Evolutionary conservation across 2,329 filamentous ascomycete species (phyloP).

Genomic region (Xylaria hypoxylon): DNA sequence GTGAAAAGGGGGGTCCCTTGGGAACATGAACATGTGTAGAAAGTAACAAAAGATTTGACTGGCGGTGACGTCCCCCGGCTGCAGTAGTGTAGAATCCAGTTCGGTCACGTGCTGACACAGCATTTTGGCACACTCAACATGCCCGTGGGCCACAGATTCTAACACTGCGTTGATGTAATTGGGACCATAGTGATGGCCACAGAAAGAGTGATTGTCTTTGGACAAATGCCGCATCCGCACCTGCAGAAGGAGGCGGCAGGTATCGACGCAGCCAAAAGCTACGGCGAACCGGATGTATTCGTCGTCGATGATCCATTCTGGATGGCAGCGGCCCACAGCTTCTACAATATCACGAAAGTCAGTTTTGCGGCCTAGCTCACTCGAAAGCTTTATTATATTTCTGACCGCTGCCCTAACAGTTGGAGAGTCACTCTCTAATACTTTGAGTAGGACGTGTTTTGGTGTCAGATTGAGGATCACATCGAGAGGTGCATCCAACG

Average conservation of each 20-base stretch:
- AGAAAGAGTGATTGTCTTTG: background rate
- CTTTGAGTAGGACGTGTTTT: slow-evolving; percentile 4
- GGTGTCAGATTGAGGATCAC: slow-evolving; percentile 9
- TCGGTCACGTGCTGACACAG: background rate
- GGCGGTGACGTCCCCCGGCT: background rate
- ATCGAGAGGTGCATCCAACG: background rate
- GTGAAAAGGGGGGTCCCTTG: background rate
- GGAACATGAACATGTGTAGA: background rate
- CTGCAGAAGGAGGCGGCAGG: background rate
- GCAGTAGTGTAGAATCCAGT: background rate
- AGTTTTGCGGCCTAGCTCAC: background rate
- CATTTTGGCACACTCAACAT: slow-evolving; percentile 15
- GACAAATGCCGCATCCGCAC: background rate
- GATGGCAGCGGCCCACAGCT: background rate
- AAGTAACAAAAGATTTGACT: background rate
- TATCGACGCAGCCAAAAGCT: background rate
- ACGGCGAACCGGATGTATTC: background rate
- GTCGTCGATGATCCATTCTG: background rate
- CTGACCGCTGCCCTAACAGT: background rate
- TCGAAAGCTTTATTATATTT: background rate
- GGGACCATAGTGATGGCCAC: background rate
- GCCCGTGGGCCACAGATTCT: background rate
- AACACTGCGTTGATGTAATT: background rate
- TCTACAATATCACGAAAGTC: slow-evolving; percentile 2
- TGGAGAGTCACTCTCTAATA: slow-evolving; percentile 14